Conservation (phyloP, 2,329 filamentous ascomycete species). For the Trichoderma endophyticum region DNA sequence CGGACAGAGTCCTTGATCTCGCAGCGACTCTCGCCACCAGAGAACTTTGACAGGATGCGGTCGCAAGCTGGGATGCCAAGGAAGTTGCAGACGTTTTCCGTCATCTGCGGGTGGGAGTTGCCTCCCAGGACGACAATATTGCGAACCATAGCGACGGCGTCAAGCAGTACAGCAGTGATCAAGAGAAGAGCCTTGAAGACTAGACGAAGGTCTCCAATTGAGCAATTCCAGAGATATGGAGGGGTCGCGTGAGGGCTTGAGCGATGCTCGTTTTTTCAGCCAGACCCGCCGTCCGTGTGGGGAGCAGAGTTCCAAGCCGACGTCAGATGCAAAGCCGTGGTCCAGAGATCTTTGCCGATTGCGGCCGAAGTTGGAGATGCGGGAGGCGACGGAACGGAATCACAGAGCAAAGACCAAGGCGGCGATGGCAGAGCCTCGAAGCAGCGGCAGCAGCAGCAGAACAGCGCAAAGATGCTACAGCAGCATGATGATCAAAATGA, state of each 20-base stretch:
- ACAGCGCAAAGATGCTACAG: slow-evolving; percentile 10
- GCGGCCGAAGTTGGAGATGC: slow-evolving; percentile 17
- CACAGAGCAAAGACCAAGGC: not conserved
- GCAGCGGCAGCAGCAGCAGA: slow-evolving; percentile 19
- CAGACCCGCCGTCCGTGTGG: slow-evolving; percentile 17
- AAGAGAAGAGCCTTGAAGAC: not conserved
- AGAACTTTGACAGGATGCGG: slow-evolving; percentile 86
- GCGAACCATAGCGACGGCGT: slow-evolving; percentile 67
- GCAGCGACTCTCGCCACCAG: slow-evolving; percentile 89
- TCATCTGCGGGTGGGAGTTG: slow-evolving; percentile 85
- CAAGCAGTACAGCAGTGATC: not conserved
- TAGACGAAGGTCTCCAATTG: not conserved
- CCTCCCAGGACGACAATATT: slow-evolving; percentile 94
- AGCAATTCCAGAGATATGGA: slow-evolving; percentile 1
- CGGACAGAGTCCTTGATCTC: slow-evolving; percentile 96
- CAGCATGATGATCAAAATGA: slow-evolving; percentile 15
- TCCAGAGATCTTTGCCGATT: slow-evolving; percentile 14
- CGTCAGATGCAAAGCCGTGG: slow-evolving; percentile 19
- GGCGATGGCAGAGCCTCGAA: slow-evolving; percentile 4
- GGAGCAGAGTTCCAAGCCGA: slow-evolving; percentile 10
- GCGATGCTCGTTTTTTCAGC: slow-evolving; percentile 15
- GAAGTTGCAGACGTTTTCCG: slow-evolving; percentile 81
- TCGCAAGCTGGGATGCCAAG: slow-evolving; percentile 83
- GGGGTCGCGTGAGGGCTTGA: slow-evolving; percentile 18
- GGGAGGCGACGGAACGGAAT: slow-evolving; percentile 16